These are phyloP conservation scores for Tricholoma sp. DNA, from an alignment of 768 basidiomycete species.

Conservation along the genomic window DNA sequence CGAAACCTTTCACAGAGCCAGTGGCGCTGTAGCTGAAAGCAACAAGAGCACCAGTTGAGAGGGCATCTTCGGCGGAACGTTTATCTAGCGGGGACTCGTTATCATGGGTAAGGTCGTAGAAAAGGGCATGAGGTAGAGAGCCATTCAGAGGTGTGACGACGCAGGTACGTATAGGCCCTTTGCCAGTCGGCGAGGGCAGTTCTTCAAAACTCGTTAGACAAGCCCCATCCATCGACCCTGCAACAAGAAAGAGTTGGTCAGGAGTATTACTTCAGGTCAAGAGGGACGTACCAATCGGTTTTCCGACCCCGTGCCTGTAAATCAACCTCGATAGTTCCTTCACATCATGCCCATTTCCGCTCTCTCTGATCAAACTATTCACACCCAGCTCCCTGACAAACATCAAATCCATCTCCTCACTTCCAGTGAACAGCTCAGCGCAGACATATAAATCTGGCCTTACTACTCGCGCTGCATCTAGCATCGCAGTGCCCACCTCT, in stretches of 20 bases:
- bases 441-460: constrained; percentile 95
- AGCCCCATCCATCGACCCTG: constrained; percentile 90
- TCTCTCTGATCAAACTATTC: constrained; percentile 91
- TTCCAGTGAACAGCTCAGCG: constrained; percentile 96
- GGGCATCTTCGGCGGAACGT: constrained; percentile 88
- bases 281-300: constrained; percentile 71
- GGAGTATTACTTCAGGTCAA: not conserved
- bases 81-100: constrained; percentile 91
- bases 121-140: constrained; percentile 84
- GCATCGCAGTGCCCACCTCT: constrained; percentile 90
- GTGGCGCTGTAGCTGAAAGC: constrained; percentile 86
- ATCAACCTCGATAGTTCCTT: constrained; percentile 88
- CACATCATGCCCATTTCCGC: constrained; percentile 85
- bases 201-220: constrained; percentile 77
- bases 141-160: constrained; percentile 79
- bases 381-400: constrained; percentile 92
- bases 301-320: constrained; percentile 87
- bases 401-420: constrained; percentile 85
- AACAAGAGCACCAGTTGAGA: constrained; percentile 91
- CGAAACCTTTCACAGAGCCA: constrained; percentile 95
- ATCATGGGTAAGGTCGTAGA: constrained; percentile 97
- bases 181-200: constrained; percentile 76
- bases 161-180: constrained; percentile 71
- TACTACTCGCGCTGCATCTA: constrained; percentile 84
- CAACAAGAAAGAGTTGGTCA: not conserved